Evolutionary conservation across 2,329 filamentous ascomycete species (phyloP).

Genomic region (Alternaria rosae): DNA sequence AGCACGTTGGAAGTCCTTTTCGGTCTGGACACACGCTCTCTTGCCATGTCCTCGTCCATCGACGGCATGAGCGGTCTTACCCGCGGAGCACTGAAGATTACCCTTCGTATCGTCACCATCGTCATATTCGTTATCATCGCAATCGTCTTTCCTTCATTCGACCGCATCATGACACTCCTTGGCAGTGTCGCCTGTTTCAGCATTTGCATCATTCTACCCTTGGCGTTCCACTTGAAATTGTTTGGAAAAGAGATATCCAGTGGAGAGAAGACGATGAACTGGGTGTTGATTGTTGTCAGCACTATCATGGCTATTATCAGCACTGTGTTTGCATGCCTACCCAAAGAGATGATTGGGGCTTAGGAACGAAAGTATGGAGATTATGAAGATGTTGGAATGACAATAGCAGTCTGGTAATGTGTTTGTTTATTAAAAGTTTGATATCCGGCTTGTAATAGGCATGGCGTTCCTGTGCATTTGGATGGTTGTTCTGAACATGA

Average conservation of each 20-base stretch:
- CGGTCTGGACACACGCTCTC: conserved; percentile 69
- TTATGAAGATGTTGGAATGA: neutral
- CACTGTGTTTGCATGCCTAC: conserved; percentile 88
- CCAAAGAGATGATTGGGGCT: conserved; percentile 63
- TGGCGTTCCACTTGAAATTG: conserved; percentile 89
- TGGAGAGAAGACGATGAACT: conserved; percentile 71
- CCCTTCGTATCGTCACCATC: conserved; percentile 71
- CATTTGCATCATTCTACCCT: conserved; percentile 89
- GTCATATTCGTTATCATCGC: conserved; percentile 79
- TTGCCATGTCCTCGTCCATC: conserved; percentile 59
- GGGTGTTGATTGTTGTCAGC: conserved; percentile 73
- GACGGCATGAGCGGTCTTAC: conserved; percentile 64
- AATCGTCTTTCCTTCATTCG: conserved; percentile 77
- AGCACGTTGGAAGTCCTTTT: conserved; percentile 82
- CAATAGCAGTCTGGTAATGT: conserved; percentile 1
- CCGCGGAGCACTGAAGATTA: conserved; percentile 65
- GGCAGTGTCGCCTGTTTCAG: conserved; percentile 90
- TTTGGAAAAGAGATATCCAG: conserved; percentile 75
- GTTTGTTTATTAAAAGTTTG: neutral
- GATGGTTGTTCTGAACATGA: neutral
- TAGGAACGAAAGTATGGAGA: conserved; percentile 1
- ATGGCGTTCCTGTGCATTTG: conserved; percentile 18
- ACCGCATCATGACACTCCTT: conserved; percentile 89
- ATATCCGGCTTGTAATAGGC: conserved; percentile 5
- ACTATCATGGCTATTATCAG: conserved; percentile 75